Conservation (phyloP, 73 alveolate genomes). For the Uronychia binucleata region DNA sequence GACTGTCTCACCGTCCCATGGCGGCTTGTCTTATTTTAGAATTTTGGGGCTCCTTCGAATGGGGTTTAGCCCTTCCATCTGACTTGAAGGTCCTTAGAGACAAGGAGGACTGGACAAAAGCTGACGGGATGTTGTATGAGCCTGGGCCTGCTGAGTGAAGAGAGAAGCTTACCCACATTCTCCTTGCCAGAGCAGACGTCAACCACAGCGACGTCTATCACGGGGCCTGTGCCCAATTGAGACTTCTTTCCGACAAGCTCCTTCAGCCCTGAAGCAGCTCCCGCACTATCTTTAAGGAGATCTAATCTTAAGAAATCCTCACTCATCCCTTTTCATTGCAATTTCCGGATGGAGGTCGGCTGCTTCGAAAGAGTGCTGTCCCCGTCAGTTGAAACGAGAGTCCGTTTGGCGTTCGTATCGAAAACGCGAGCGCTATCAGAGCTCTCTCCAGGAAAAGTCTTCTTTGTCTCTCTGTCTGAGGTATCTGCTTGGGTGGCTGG, state of each 20-base stretch:
- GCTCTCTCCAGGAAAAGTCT: neutral
- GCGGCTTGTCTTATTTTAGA: too few relatives aligned
- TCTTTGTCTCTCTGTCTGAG: neutral
- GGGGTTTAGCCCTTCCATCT: too few relatives aligned
- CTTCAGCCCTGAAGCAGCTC: neutral
- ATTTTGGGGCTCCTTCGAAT: too few relatives aligned
- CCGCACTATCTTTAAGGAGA: neutral
- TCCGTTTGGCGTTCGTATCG: neutral
- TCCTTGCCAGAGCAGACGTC: neutral
- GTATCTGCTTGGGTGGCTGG: too few relatives aligned
- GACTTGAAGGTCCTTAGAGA: too few relatives aligned
- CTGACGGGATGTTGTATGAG: neutral
- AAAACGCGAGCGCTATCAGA: neutral
- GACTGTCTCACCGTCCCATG: neutral
- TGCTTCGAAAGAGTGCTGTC: neutral
- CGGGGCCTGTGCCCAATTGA: neutral
- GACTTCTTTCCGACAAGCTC: neutral
- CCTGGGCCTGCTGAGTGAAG: too few relatives aligned
- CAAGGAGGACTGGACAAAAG: neutral
- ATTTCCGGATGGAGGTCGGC: neutral
- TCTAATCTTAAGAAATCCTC: neutral
- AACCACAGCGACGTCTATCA: neutral
- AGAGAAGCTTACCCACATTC: too few relatives aligned
- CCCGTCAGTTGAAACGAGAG: neutral
- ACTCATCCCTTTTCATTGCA: neutral